Percentiles rank a stretch among this genome's conserved stretches.
Evolutionary conservation across 2,329 filamentous ascomycete species (phyloP).

Genomic region (Penicillium olsonii): DNA sequence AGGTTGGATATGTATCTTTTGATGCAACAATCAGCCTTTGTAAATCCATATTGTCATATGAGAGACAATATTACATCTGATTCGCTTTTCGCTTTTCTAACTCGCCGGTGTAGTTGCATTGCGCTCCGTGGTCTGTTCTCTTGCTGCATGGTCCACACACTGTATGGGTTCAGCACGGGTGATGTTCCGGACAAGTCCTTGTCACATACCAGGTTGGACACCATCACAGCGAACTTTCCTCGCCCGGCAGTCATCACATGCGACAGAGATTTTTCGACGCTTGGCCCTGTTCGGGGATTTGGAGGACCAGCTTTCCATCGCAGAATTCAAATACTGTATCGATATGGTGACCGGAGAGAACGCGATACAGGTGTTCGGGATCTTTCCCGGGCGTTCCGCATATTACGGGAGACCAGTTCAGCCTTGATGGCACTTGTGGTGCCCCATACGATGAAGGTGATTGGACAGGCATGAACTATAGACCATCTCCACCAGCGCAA

Average conservation of each 20-base stretch:
- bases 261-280: slow-evolving; percentile 48
- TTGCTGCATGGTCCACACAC: slow-evolving; percentile 35
- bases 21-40: neutral
- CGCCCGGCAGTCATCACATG: slow-evolving; percentile 46
- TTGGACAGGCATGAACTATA: no score
- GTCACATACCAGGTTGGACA: slow-evolving; percentile 30
- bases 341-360: neutral
- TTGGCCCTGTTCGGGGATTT: slow-evolving; percentile 23
- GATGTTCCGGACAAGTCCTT: slow-evolving; percentile 9
- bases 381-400: neutral
- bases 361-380: neutral
- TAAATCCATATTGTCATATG: neutral
- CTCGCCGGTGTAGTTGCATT: slow-evolving; percentile 32
- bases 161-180: slow-evolving; percentile 18
- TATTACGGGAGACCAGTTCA: neutral
- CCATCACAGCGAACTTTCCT: slow-evolving; percentile 49
- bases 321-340: neutral
- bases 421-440: neutral
- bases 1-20: slow-evolving; percentile 30
- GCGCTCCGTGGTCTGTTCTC: slow-evolving; percentile 15
- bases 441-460: no score
- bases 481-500: no score
- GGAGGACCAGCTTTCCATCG: neutral
- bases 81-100: slow-evolving; percentile 30
- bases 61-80: slow-evolving; percentile 18